These are phyloP conservation scores for Stemphylium vesicarium DNA, from an alignment of 2,329 filamentous ascomycete species.

Conservation along the genomic window DNA sequence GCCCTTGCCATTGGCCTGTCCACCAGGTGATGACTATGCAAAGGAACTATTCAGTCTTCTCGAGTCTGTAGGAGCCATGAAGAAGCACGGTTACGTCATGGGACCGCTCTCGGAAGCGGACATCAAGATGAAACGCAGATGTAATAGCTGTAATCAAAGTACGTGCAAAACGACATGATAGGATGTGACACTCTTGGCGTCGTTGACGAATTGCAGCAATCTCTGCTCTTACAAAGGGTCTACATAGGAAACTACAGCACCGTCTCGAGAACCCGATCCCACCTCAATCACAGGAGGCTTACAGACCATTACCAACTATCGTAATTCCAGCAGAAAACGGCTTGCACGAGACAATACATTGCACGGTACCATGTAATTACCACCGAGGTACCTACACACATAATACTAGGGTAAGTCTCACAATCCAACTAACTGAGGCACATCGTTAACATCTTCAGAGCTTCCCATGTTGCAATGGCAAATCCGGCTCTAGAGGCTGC, in stretches of 20 bases:
- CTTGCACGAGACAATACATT: neutral
- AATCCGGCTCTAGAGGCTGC: slow-evolving; percentile 15
- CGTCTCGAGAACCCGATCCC: neutral
- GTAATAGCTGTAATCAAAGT: slow-evolving; percentile 20
- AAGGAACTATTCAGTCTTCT: slow-evolving; percentile 1
- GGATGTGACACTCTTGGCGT: neutral
- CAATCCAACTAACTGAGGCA: too few relatives aligned
- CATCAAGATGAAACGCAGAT: slow-evolving; percentile 17
- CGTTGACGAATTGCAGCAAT: slow-evolving; percentile 1
- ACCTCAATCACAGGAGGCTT: neutral
- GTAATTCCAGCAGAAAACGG: neutral
- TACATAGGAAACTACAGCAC: neutral
- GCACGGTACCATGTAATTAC: neutral
- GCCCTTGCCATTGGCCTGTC: neutral
- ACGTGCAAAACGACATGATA: neutral
- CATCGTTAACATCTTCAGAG: slow-evolving; percentile 5
- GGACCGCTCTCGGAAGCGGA: slow-evolving; percentile 15
- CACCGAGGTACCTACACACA: neutral
- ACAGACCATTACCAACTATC: neutral
- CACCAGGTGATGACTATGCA: neutral
- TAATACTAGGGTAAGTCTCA: neutral
- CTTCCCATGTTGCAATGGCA: slow-evolving; percentile 16
- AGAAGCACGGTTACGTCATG: slow-evolving; percentile 17
- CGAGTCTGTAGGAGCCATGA: neutral
- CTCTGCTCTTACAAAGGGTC: slow-evolving; percentile 1